Evolutionary conservation across 441 rosid genomes (phyloP).

Genomic region (Corymbia citriodora): DNA sequence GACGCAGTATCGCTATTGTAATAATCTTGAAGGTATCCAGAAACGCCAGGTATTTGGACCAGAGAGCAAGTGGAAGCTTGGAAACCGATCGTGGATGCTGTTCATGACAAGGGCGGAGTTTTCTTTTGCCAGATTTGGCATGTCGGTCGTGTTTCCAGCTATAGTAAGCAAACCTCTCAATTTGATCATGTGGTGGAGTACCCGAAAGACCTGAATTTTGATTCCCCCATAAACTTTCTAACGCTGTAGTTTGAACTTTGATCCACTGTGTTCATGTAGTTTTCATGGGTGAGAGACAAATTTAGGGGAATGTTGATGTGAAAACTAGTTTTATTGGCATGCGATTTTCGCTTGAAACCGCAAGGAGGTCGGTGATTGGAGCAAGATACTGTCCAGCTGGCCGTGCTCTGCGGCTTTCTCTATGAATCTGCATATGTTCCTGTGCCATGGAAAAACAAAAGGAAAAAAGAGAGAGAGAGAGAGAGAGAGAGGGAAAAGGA

Average conservation of each 20-base stretch:
- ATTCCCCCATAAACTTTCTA: neutral
- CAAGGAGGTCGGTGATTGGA: neutral
- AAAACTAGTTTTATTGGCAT: neutral
- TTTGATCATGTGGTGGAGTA: neutral
- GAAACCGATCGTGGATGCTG: conserved; percentile 55
- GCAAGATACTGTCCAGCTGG: neutral
- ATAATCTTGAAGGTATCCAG: conserved; percentile 13
- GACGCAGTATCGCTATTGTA: neutral
- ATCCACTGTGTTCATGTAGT: neutral
- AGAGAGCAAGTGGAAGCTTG: conserved; percentile 59
- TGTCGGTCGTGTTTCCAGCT: conserved; percentile 37
- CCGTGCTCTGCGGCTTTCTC: neutral
- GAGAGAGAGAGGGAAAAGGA: neutral
- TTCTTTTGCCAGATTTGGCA: conserved; percentile 58
- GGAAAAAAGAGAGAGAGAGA: neutral
- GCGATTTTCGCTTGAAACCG: neutral
- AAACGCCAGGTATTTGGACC: conserved; percentile 51
- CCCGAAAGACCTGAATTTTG: neutral
- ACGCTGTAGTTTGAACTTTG: neutral
- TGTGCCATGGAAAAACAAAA: neutral
- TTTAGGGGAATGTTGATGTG: neutral
- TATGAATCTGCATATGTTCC: neutral
- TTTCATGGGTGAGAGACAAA: neutral
- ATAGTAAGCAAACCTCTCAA: neutral
- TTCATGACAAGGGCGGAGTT: conserved; percentile 43